A percentile compares a stretch with the other conserved stretches of the same genome.
Conservation (phyloP, 2,329 filamentous ascomycete genomes). For the Penicillium sp. region DNA sequence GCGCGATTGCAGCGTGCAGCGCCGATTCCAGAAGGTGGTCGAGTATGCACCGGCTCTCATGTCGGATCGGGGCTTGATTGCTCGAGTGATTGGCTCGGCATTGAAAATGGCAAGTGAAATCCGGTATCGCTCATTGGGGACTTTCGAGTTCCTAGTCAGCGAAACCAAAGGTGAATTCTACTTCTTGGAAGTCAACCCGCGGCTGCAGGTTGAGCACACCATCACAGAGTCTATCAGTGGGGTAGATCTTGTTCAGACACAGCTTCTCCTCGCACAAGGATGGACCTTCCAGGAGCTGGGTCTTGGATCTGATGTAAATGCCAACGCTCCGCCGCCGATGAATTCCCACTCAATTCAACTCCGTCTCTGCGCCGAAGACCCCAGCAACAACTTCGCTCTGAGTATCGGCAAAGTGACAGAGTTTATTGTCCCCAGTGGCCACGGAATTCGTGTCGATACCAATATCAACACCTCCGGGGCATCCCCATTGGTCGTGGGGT, state of each 20-base stretch:
- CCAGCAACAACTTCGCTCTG: slow-evolving; percentile 55
- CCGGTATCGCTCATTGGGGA: slow-evolving; percentile 61
- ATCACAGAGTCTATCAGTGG: slow-evolving; percentile 60
- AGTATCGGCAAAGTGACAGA: slow-evolving; percentile 62
- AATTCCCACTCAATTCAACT: slow-evolving; percentile 56
- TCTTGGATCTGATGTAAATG: slow-evolving; percentile 31
- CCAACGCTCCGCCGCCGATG: slow-evolving; percentile 40
- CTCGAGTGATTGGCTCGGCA: slow-evolving; percentile 56
- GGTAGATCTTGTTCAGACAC: slow-evolving; percentile 58
- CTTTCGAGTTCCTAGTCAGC: slow-evolving; percentile 65
- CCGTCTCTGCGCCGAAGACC: slow-evolving; percentile 60
- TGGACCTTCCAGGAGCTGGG: slow-evolving; percentile 42
- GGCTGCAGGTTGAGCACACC: slow-evolving; percentile 64
- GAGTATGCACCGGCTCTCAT: slow-evolving; percentile 60
- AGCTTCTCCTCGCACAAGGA: slow-evolving; percentile 59
- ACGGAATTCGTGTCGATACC: slow-evolving; percentile 61
- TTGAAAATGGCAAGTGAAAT: slow-evolving; percentile 48
- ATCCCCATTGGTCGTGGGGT: slow-evolving; percentile 47
- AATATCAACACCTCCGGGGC: slow-evolving; percentile 50
- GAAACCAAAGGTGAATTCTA: slow-evolving; percentile 53
- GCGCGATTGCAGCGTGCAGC: slow-evolving; percentile 62
- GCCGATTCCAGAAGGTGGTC: slow-evolving; percentile 63
- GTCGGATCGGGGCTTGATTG: slow-evolving; percentile 49
- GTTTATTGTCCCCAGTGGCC: slow-evolving; percentile 58
- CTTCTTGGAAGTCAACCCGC: slow-evolving; percentile 64